Base-by-base conservation (phyloP, 371 early-diverging fungal species). In the Synchytrium microbalum region DNA sequence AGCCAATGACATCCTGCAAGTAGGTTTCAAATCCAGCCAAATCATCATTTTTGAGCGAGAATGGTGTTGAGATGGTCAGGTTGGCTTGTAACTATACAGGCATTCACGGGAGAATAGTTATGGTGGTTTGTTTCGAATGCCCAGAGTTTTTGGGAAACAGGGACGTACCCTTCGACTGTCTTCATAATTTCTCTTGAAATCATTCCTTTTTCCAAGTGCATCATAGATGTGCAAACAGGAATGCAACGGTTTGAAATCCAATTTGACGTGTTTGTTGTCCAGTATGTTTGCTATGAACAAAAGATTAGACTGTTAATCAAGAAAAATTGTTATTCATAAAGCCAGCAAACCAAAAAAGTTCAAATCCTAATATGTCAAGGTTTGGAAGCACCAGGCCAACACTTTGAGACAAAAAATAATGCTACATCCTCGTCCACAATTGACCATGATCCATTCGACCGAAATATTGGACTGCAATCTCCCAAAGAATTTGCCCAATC, bases 171-270 rank as follows among this genome's bases (percentile, higher is more conserved):
- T 57, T 30, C 98, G 85, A 71, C 93, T 92, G 63, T 95, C 93
- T 64, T 93, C 89, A 69, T 91, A 98, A 54, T 86, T 85, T n/a
- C 82, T 72, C 66, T 88, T 89, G 68, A 98, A 89, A 69, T 93
- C 91, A 26, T 84, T 79, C 31, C 90, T 84, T 54, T 86, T 86
- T 1, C 93, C 93, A 8, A 98, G 83, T 23, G 92, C 91, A 63
- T 90, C 91, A 70, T 93, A 86, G 38, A 98, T 95, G 67, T 96
- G 94, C 52, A 97, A 81, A 67, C 96, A 93, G 72, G 92, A 92
- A 77, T 92, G 96, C 58, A 98, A 78, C 14, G 98, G 95, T 66
- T 88, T 87, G 75, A 96, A 91, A 71, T 96, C 93, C 61, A 98
- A 82, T 26, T 88, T 77, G 8, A 88, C 79, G 16, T 85, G 82